These are phyloP conservation scores for Hygrophoropsis aurantiaca DNA, from an alignment of 768 basidiomycete species.

Conservation along the genomic window DNA sequence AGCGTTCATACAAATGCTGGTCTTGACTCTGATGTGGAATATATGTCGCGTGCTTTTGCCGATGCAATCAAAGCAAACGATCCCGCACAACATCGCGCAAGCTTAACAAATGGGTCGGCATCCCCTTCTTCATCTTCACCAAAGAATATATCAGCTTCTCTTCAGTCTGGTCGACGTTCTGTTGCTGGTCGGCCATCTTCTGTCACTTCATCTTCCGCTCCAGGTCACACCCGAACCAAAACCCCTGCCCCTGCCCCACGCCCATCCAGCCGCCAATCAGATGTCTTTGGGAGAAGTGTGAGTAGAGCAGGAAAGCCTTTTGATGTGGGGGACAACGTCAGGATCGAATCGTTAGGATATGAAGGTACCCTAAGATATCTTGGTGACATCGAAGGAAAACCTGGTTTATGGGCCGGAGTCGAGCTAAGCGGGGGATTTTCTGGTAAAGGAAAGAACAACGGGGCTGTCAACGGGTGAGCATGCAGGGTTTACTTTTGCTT, in stretches of 20 bases:
- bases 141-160: conserved; percentile 34
- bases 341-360: conserved; percentile 85
- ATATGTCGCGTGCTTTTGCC: conserved; percentile 68
- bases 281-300: conserved; percentile 47
- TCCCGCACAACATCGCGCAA: conserved; percentile 65
- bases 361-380: conserved; percentile 82
- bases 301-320: conserved; percentile 49
- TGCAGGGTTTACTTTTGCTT: neutral
- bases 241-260: conserved; percentile 50
- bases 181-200: conserved; percentile 63
- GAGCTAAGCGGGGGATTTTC: conserved; percentile 82
- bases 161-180: conserved; percentile 42
- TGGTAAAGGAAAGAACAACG: conserved; percentile 96
- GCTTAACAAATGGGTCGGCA: conserved; percentile 36
- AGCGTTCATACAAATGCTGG: conserved; percentile 37
- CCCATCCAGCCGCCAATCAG: conserved; percentile 68
- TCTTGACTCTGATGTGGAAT: conserved; percentile 47
- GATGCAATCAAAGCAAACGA: conserved; percentile 83
- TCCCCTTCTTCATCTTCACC: conserved; percentile 49
- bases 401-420: conserved; percentile 91
- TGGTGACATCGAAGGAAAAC: conserved; percentile 86
- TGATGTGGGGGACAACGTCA: conserved; percentile 77
- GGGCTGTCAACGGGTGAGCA: conserved; percentile 83
- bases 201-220: conserved; percentile 54
- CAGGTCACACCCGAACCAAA: conserved; percentile 43